A percentile compares a stretch with the other conserved stretches of the same genome.
Conservation (phyloP, 345 rosid species). For the Euphorbia lathyris region DNA sequence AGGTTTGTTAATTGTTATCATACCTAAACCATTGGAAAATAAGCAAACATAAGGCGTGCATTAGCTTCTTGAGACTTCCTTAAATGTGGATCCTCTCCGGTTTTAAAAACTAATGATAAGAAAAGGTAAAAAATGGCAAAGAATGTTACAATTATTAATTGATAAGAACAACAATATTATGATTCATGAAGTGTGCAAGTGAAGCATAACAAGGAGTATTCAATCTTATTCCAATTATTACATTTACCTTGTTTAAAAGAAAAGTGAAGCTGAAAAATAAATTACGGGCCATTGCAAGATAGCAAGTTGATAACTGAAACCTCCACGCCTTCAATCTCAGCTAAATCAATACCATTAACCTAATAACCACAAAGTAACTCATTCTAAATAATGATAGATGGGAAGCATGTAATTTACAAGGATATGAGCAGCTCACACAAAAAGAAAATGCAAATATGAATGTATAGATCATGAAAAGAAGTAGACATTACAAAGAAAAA, state of each 20-base stretch:
- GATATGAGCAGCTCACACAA: background rate
- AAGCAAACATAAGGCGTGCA: constrained; percentile 64
- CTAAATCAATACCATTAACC: too few species aligned
- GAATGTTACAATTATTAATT: background rate
- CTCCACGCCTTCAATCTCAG: constrained; percentile 60
- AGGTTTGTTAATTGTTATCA: background rate
- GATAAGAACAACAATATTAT: background rate
- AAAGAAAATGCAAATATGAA: background rate
- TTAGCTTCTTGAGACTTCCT: constrained; percentile 41
- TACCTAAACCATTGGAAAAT: constrained; percentile 67
- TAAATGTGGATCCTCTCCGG: constrained; percentile 31
- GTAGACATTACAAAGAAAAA: background rate
- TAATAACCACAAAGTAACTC: background rate
- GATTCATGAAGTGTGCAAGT: background rate
- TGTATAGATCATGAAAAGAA: background rate
- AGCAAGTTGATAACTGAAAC: constrained; percentile 57
- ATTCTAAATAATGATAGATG: background rate
- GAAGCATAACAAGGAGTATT: background rate
- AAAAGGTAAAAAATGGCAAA: background rate
- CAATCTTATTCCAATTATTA: too few species aligned
- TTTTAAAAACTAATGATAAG: background rate
- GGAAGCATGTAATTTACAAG: background rate
- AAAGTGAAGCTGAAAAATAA: constrained; percentile 46
- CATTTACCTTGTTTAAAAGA: constrained; percentile 18
- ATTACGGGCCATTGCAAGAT: constrained; percentile 60